Evolutionary conservation across 768 basidiomycete species (phyloP), one percentile per base, ranked within the genome.

Genomic region (Mycena epipterygia): DNA sequence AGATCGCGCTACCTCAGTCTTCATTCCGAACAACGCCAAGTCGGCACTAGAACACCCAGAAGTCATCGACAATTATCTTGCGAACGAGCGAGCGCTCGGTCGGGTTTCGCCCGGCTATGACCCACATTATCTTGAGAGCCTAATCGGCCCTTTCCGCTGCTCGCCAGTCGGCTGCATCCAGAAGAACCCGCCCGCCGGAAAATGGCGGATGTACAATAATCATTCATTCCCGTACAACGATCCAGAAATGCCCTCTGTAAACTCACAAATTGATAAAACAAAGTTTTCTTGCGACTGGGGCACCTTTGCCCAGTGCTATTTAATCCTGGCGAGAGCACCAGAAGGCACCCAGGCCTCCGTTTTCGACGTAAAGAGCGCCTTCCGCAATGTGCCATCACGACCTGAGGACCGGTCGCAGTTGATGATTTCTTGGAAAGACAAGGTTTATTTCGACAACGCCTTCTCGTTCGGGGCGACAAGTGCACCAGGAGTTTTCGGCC

Each of bases 401-500:
- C 71, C 71, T 7, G 30, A 48, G 11, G 70, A 71, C 21, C 41
- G 63, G 23, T 14, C 29, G 23, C 64, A 71, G 30, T 35, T 67
- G 23, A 25, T 56, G 8, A 17, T 70, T 5, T 8, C 35, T 11
- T 63, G 48, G 61, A 29, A 61, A 2, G 30, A 44, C 30, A 51
- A 64, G 0, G 41, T 75, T 2, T 71, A 52, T n/a, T 58, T 76
- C 2, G 74, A 76, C 48, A 49, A 75, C 41, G 58, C 42, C 30
- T 58, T 58, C 39, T 39, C 9, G 2, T 76, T 77, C 25, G 72
- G 76, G 0, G 67, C 67, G 0, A 42, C 61, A 0, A 65, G 65
- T 9, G 71, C 75, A 0, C 56, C 68, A 1, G 73, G 73, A 0
- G 42, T 77, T 8, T 77, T 75, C 14, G 74, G 72, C 8, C 52